phyloP scores from a whole-genome alignment of 106 monocot species.

The Gastrodia elata region DNA sequence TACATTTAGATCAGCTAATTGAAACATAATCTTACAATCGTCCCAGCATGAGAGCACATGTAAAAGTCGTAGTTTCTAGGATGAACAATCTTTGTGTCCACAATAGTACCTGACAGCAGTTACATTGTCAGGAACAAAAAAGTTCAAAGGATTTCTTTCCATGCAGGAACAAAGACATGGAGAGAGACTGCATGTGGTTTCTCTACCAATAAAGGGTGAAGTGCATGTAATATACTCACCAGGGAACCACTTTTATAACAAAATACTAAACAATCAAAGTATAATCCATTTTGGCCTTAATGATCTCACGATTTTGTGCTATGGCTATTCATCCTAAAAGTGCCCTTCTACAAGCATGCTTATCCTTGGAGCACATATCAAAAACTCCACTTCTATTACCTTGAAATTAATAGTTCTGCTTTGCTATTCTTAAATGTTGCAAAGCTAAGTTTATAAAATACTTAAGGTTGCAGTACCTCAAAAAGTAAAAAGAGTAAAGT shows the following conservation, averaged over 20 bases:
- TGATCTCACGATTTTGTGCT: too few relatives aligned
- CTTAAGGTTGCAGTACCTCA: neutral
- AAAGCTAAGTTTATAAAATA: neutral
- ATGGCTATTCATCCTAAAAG: too few relatives aligned
- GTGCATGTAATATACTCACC: neutral
- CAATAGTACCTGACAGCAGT: slow-evolving; percentile 49
- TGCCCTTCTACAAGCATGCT: too few relatives aligned
- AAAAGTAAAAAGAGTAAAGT: neutral
- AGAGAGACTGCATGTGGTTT: neutral
- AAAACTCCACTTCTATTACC: too few relatives aligned
- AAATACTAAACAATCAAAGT: too few relatives aligned
- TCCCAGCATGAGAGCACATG: slow-evolving; percentile 78
- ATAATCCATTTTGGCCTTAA: too few relatives aligned
- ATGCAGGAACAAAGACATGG: neutral
- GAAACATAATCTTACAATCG: slow-evolving; percentile 40
- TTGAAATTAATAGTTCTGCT: too few relatives aligned
- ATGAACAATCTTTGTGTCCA: slow-evolving; percentile 59
- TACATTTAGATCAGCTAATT: neutral
- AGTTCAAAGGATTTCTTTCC: neutral
- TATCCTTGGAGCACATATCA: too few relatives aligned
- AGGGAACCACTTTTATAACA: neutral
- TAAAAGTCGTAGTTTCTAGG: slow-evolving; percentile 77
- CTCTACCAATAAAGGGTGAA: neutral
- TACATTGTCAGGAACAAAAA: neutral
- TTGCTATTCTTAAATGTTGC: too few relatives aligned